These are phyloP conservation scores for Termitomyces sp. DNA, from an alignment of 768 basidiomycete genomes.

Conservation along the genomic window DNA sequence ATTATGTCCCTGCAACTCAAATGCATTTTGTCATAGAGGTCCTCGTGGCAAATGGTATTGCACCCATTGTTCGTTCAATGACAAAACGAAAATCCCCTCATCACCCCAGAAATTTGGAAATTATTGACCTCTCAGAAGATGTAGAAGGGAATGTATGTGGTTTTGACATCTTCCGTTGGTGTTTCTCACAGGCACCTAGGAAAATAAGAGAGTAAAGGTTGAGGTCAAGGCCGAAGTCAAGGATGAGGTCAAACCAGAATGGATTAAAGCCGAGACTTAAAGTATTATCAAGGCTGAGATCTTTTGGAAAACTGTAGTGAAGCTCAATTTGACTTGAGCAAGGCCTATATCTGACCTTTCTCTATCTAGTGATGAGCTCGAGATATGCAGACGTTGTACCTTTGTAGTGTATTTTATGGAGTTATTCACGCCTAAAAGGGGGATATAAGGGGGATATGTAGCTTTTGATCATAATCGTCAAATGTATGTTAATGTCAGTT, in stretches of 20 bases:
- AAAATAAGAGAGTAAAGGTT: not conserved
- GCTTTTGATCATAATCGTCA: too few species aligned
- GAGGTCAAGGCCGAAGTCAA: not conserved
- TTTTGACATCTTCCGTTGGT: not conserved
- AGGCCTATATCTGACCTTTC: not conserved
- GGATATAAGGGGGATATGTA: too few species aligned
- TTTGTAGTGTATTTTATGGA: too few species aligned
- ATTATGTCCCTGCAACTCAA: not conserved
- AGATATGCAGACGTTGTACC: too few species aligned
- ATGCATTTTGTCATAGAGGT: not conserved
- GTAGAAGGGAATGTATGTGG: not conserved
- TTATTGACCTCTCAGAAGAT: conserved; percentile 1
- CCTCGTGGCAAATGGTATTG: conserved; percentile 2
- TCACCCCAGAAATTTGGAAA: not conserved
- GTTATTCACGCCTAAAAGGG: too few species aligned
- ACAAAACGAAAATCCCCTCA: not conserved
- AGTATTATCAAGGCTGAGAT: not conserved
- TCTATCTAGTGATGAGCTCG: not conserved
- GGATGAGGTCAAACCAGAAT: not conserved
- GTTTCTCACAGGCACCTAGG: not conserved
- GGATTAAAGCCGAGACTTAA: not conserved
- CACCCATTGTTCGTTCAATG: not conserved
- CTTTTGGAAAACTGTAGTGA: not conserved
- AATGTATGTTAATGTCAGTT: too few species aligned
- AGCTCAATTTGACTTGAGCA: not conserved